phyloP scores from a whole-genome alignment of 805 yeast species.

The Yarrowia porcina region DNA sequence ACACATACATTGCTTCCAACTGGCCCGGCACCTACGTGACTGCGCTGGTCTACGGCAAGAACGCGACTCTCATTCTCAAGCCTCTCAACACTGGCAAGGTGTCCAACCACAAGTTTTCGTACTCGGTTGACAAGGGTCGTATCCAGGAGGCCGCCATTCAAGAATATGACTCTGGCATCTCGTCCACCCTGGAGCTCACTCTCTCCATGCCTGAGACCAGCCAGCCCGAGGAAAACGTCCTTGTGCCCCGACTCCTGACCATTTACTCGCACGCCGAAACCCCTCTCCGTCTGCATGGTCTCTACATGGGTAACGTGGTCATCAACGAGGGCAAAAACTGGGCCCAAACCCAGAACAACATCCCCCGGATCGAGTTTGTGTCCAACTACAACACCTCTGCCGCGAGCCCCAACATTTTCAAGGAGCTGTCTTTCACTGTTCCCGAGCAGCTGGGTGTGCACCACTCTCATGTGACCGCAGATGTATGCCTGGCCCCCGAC shows the following conservation, averaged over 20 bases:
- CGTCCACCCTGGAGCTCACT: neutral
- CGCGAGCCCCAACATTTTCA: neutral
- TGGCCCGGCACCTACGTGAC: slow-evolving; percentile 27
- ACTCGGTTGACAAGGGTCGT: slow-evolving; percentile 2
- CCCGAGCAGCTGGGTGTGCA: slow-evolving; percentile 12
- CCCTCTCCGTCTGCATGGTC: slow-evolving; percentile 16
- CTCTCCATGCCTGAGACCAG: neutral
- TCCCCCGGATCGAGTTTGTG: slow-evolving; percentile 26
- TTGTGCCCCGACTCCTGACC: slow-evolving; percentile 6
- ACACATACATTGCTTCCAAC: slow-evolving; percentile 20
- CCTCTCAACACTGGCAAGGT: slow-evolving; percentile 9
- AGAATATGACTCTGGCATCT: slow-evolving; percentile 1
- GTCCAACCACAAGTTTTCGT: neutral
- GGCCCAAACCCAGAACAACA: slow-evolving; percentile 1
- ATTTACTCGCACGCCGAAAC: slow-evolving; percentile 10
- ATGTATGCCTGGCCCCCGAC: slow-evolving; percentile 23
- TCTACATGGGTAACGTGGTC: slow-evolving; percentile 23
- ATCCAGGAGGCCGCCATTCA: slow-evolving; percentile 2
- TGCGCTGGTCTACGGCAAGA: slow-evolving; percentile 17
- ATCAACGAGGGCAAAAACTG: slow-evolving; percentile 23
- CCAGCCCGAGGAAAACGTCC: neutral
- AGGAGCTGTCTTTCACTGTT: neutral
- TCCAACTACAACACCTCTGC: slow-evolving; percentile 17
- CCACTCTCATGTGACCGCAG: slow-evolving; percentile 4
- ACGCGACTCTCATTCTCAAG: slow-evolving; percentile 11